Evolutionary conservation across 495 filamentous ascomycete genomes (phyloP), one percentile per base, ranked within the genome.

Genomic region (Chaetomium fimeti): DNA sequence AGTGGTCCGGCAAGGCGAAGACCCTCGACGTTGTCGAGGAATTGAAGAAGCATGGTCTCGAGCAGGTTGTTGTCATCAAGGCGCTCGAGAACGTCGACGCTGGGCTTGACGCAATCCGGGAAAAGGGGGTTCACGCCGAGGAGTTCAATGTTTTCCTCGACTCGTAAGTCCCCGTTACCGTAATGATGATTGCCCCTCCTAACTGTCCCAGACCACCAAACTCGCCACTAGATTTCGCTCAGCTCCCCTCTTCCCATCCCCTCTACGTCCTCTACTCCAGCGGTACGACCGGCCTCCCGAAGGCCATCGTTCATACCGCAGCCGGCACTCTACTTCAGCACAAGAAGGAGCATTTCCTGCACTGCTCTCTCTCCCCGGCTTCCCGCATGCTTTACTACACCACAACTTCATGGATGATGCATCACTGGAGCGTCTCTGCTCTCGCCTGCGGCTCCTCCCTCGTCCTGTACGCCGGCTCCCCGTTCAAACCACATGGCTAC

Each of bases 351-450:
- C 91, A 93, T 73, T 80, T 86, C 60, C 80, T 97, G 22, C 92
- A 97, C 74, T 89, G 88, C 71, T 88, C 89, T 28, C 86, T 97
- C 67, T 79, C 68, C 29, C 67, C 77, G 3, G 62, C 67, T 27
- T 78, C 77, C 16, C 71, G 76, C 12, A 70, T 83, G 90, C 65
- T 93, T 85, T 76, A 76, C 78, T 96, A 94, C 76, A 96, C 91
- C 72, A 96, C 92, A 2, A 96, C 92, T 3, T 88, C 85, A 32
- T 95, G 92, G 91, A 94, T 96, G 92, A 97, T 96, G 92, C 94
- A 91, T 89, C 92, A 96, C 74, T 96, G 92, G 92, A 85, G 92
- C 49, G 85, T 96, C 22, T 93, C 90, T 6, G 91, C 85, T 0
- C 83, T 96, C 11, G 88, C 91, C 13, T 86, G 84, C 59, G 92